Evolutionary conservation across 2,329 filamentous ascomycete genomes (phyloP), one percentile per base, ranked within the genome.

Genomic region (Ascosphaera acerosa): DNA sequence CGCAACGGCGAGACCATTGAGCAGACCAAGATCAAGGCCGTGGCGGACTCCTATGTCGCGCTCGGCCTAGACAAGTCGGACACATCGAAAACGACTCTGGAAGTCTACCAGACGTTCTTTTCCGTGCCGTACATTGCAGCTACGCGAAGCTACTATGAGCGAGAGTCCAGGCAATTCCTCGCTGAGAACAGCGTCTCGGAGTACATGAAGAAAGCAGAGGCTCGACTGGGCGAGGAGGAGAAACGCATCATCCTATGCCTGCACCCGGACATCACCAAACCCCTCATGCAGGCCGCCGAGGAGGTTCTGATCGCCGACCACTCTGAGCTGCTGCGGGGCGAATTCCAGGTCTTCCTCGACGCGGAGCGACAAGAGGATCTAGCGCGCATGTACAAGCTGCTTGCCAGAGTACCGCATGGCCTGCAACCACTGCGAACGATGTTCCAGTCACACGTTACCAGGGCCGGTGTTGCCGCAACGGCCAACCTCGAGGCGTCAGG

Each of bases 141-240:
- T 3, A 97, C 87, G 6, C 69, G 66, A 42, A 57, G 62, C 18
- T 97, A 91, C 55, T 97, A 97, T 51, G 64, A 80, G 42, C 71
- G 75, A 29, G 89, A 97, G 51, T 94, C 87, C 14, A 78, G 80
- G 43, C 75, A 81, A 38, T 97, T 97, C 47, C 70, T 97, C 19
- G 77, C 81, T 7, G 84, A 94, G 51, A 97, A 97, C 50, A 90
- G 76, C 38, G 81, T 97, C 3, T 82, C 97, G 19, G 87, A 97
- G 48, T 97, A 94, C 55, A 94, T 97, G 87, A 94, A 94, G 62
- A 97, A 97, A 64, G 89, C 87, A 1, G 84, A 94, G 54, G 56
- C 69, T 26, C 72, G 87, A 18, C 56, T 97, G 36, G 69, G 78
- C 5, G 87, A 97, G 52, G 87, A 97, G 52, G 87, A 90, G 55